Base-by-base conservation (phyloP, 169 alveolate genomes). In the Plasmodium vinckei region DNA sequence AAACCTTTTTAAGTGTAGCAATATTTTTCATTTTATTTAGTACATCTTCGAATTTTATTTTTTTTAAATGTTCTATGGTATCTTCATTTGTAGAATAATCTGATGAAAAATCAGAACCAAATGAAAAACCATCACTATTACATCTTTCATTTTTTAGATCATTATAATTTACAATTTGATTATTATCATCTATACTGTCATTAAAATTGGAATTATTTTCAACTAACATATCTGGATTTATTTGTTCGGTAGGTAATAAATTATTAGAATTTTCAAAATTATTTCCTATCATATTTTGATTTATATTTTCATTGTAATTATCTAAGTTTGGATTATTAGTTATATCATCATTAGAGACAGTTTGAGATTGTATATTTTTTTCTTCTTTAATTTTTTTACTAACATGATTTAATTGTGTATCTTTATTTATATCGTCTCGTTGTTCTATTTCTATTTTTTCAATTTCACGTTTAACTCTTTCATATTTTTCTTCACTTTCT, bases 41-140 rank as follows among this genome's bases (percentile, higher is more conserved):
- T 5, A 77, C 88, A n/a, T 77, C 77, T 19, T 77, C 88, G 10
- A 77, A 65, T 51, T 64, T 77, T 63, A 77, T 77, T 27, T 51
- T 63, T 17, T 5, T 77, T 23, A 77, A 56, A 77, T 77, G 88
- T 1, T 56, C 72, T 5, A 57, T 57, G 44, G 19, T 42, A n/a
- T 72, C 87, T 1, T 72, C 87, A 17, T 72, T 71, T 2, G 70
- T 27, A 0, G 57, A 53, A 19, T 53, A 49, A 5, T 59, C 33
- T 1, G 87, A 72, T 1, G 77, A 64, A 6, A 59, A 39, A 13
- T 77, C 73, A 9, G 88, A 44, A 13, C 42, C 64, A 47, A 2
- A 73, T 10, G 87, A 73, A 47, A 73, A 59, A 9, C 60, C 87
- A 6, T 51, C 54, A 19, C 42, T 57, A 59, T 57, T 56, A 63